Evolutionary conservation across 1,284 basidiomycete genomes (phyloP), one percentile per base, ranked within the genome.

Genomic region (Trametes sp.): DNA sequence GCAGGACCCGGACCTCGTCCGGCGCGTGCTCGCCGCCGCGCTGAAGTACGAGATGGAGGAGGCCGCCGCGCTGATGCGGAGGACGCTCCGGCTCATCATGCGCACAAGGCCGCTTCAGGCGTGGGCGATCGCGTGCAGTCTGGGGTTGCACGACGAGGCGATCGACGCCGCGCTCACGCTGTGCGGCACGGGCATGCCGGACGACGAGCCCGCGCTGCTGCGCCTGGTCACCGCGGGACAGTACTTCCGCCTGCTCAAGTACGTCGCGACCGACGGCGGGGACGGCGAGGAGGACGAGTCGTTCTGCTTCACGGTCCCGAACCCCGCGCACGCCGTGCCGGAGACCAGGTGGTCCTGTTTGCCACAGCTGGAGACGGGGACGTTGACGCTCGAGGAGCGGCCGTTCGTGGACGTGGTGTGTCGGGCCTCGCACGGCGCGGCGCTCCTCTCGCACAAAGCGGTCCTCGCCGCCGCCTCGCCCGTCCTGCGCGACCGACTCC

Each of bases 41-140:
- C 35, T 46, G n/a, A 69, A 69, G 52, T 69, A 69, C 50, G 33
- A 36, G 33, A 52, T 52, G 33, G 35, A 52, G 33, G 50, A 36
- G 23, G 50, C 35, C 23, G 21, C n/a, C 13, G 50, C 19, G 33
- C 5, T 52, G 31, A 24, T 38, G 50, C 10, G 33, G 21, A 26
- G 3, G 50, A 33, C 4, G 38, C 50, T 52, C 4, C n/a, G 24
- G 10, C 10, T 35, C 14, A 13, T 36, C 50, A 14, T 38, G 7
- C 13, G 10, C 23, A 29, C 14, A 6, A 21, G 33, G 3, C 33
- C 50, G 1, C 33, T 52, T 21, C 35, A 52, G 26, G 35, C 11
- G 9, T 52, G 50, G 50, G 50, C 33, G 3, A 21, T 36, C 21
- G 50, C 50, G 35, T 52, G 50, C 50, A 38, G 13, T 21, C 21